Conservation (phyloP, 805 yeast species). For the Starmerella vaccinii region DNA sequence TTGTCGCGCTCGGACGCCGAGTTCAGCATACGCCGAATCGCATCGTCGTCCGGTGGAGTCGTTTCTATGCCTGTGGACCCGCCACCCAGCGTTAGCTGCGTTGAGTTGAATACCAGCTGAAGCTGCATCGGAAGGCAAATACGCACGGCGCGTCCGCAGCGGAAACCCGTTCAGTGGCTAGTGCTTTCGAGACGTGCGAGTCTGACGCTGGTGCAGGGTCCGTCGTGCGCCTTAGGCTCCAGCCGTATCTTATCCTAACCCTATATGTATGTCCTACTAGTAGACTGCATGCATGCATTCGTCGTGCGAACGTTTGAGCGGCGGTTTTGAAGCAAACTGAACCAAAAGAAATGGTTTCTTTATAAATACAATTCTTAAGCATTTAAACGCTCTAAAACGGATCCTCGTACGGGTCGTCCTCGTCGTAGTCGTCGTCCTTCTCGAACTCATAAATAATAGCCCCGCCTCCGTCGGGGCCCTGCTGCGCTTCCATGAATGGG, state of each 20-base stretch:
- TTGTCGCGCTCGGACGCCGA: slow-evolving; percentile 60
- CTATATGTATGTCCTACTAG: too few species aligned
- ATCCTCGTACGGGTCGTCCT: slow-evolving; percentile 95
- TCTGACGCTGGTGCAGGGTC: too few species aligned
- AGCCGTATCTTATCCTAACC: too few species aligned
- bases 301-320: too few species aligned
- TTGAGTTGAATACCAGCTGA: slow-evolving; percentile 67
- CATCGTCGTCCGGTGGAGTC: slow-evolving; percentile 49
- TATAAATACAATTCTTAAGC: too few species aligned
- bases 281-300: too few species aligned
- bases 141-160: too few species aligned
- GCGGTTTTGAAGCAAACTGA: too few species aligned
- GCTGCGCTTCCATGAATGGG: slow-evolving; percentile 87
- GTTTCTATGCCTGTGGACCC: slow-evolving; percentile 71
- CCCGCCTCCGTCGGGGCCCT: slow-evolving; percentile 53
- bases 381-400: slow-evolving; percentile 50
- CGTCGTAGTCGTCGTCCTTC: slow-evolving; percentile 95
- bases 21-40: slow-evolving; percentile 54
- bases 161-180: too few species aligned
- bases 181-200: too few species aligned
- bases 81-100: slow-evolving; percentile 72
- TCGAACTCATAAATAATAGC: slow-evolving; percentile 94
- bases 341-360: too few species aligned
- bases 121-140: slow-evolving; percentile 24
- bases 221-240: too few species aligned